A percentile compares a stretch with the other conserved stretches of the same genome.
Conservation (phyloP, 2,329 filamentous ascomycete species). For the Exophiala phaeomuriformis region DNA sequence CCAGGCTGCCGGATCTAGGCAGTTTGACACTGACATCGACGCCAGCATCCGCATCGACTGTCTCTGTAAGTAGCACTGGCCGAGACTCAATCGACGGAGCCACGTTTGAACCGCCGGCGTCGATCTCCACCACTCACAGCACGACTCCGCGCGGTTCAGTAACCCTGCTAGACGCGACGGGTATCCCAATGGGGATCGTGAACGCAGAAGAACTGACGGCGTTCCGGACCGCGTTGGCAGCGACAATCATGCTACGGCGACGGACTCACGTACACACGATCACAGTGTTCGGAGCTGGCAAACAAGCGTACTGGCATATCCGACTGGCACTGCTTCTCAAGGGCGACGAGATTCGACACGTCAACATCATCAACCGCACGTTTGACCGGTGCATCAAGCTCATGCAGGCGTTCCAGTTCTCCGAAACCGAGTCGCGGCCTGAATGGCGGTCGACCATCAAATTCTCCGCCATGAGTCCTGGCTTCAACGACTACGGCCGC, state of each 20-base stretch:
- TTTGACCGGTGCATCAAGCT: slow-evolving; percentile 42
- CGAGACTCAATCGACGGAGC: slow-evolving; percentile 26
- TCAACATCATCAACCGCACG: slow-evolving; percentile 73
- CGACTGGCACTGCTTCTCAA: slow-evolving; percentile 67
- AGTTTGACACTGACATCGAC: slow-evolving; percentile 34
- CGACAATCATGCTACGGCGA: slow-evolving; percentile 54
- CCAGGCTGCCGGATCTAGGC: too few relatives aligned
- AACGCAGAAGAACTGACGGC: slow-evolving; percentile 63
- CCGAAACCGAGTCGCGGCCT: slow-evolving; percentile 38
- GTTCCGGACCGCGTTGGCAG: slow-evolving; percentile 59
- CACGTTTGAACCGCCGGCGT: slow-evolving; percentile 28
- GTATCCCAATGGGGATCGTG: slow-evolving; percentile 55
- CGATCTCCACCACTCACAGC: slow-evolving; percentile 32
- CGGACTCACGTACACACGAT: slow-evolving; percentile 67
- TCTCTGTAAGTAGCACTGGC: slow-evolving; percentile 18
- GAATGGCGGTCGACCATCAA: slow-evolving; percentile 61
- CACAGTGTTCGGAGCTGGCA: slow-evolving; percentile 78
- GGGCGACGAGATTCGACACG: slow-evolving; percentile 60
- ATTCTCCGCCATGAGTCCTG: slow-evolving; percentile 62
- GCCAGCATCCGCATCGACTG: slow-evolving; percentile 28
- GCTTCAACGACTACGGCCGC: slow-evolving; percentile 61
- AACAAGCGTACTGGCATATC: slow-evolving; percentile 92
- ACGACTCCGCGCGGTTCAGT: slow-evolving; percentile 52
- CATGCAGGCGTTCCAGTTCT: slow-evolving; percentile 48
- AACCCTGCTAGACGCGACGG: slow-evolving; percentile 52